Evolutionary conservation across 2,329 filamentous ascomycete genomes (phyloP), one percentile per base, ranked within the genome.

Genomic region (Arthroderma sp.): DNA sequence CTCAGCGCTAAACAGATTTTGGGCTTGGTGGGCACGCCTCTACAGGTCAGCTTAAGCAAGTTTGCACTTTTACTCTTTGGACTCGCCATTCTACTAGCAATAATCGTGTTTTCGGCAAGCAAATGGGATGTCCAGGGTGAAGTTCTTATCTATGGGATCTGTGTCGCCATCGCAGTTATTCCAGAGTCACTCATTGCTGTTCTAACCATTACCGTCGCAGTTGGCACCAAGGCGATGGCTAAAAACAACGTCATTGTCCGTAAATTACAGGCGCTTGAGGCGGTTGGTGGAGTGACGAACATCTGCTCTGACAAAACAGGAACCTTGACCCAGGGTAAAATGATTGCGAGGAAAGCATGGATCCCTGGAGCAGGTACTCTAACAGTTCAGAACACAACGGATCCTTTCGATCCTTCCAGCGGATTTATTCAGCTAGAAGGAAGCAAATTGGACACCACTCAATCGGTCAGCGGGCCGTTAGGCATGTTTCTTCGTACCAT

Each of bases 91-190:
- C 53, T 81, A 38, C 75, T 77, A 48, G 77, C 77, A 28, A 72
- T 82, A 51, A 76, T 82, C 53, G 77, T 80, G 15, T 68, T 82
- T 29, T 77, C 68, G n/a, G 75, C 77, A 50, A 80, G 77, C 60
- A 54, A 66, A 2, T 76, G 74, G 54, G 52, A 62, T 28, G 54
- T 60, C 10, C 54, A 63, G 38, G 63, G 69, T 36, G 73, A 78
- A 49, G 73, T 78, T 45, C 71, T 78, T 52, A 77, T 76, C 47
- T 76, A 77, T 49, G 73, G 71, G 8, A 71, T 76, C 22, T 71
- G 70, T 8, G 68, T 66, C 4, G 68, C 65, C 29, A 57, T 76
- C 4, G 70, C 67, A 5, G 74, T 75, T 65, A 74, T 77, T 50
- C 74, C 74, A 0, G 73, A 72, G 6, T 72, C 71, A 3, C 65